Percentiles rank a stretch among this genome's conserved stretches.
Evolutionary conservation across 352 stramenopile genomes (phyloP).

Genomic region (Phytophthora lateralis): DNA sequence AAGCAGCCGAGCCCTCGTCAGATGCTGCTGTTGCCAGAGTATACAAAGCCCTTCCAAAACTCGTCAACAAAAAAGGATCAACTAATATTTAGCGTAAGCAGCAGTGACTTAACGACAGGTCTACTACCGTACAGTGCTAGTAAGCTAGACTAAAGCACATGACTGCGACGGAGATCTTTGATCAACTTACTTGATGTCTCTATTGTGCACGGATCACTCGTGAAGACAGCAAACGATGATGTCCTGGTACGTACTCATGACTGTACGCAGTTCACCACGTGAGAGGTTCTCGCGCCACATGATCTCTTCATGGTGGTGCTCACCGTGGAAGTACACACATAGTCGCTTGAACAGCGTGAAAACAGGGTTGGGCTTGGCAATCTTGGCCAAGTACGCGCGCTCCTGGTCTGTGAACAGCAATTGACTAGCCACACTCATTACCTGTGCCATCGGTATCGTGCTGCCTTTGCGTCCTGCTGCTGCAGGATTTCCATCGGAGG

Average conservation of each 20-base stretch:
- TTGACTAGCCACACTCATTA: constrained; percentile 43
- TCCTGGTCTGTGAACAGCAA: constrained; percentile 68
- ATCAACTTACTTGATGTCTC: not conserved
- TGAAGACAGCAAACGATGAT: constrained; percentile 85
- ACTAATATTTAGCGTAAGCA: constrained; percentile 9
- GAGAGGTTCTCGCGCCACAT: constrained; percentile 90
- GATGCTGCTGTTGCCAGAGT: constrained; percentile 6
- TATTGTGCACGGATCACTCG: constrained; percentile 42
- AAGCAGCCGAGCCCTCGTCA: constrained; percentile 17
- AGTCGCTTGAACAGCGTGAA: constrained; percentile 84
- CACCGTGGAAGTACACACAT: constrained; percentile 86
- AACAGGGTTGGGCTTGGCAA: constrained; percentile 79
- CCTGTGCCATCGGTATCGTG: constrained; percentile 32
- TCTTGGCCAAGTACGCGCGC: constrained; percentile 78
- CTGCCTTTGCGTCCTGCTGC: constrained; percentile 14
- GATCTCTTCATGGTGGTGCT: constrained; percentile 89
- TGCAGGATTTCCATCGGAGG: constrained; percentile 8
- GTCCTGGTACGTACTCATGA: constrained; percentile 86
- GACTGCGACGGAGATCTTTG: constrained; percentile 1
- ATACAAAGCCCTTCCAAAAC: constrained; percentile 1
- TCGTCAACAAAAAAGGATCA: constrained; percentile 1
- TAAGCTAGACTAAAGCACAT: constrained; percentile 4
- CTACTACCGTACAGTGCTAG: not conserved
- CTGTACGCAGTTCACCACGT: constrained; percentile 75
- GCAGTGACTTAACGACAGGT: constrained; percentile 16